Evolutionary conservation across 208 protist genomes (phyloP).

Genomic region (Leptomonas seymouri): DNA sequence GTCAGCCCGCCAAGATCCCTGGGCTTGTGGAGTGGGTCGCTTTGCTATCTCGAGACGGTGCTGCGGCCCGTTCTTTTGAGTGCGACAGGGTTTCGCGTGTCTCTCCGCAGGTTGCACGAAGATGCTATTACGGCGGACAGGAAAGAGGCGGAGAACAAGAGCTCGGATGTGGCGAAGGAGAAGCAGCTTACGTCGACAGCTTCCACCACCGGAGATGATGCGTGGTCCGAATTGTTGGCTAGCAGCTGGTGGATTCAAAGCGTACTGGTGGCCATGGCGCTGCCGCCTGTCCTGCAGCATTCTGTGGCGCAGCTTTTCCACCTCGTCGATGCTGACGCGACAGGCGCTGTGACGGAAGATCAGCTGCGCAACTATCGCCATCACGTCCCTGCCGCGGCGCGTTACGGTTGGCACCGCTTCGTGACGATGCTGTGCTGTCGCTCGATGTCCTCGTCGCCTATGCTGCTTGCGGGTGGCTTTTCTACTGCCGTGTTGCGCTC

Average conservation of each 20-base stretch:
- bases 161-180: background rate
- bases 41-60: slow-evolving; percentile 17
- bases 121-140: background rate
- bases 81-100: slow-evolving; percentile 26
- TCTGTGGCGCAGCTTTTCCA: slow-evolving; percentile 28
- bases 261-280: slow-evolving; percentile 22
- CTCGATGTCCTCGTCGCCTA: background rate
- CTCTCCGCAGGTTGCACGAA: slow-evolving; percentile 20
- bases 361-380: slow-evolving; percentile 32
- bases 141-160: background rate
- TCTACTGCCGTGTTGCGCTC: slow-evolving; percentile 21
- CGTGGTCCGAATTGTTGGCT: background rate
- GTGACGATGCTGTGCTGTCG: slow-evolving; percentile 29
- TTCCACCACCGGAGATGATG: background rate
- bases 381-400: slow-evolving; percentile 23
- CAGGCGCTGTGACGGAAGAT: slow-evolving; percentile 26
- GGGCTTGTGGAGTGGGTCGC: slow-evolving; percentile 31
- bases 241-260: background rate
- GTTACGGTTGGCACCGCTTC: slow-evolving; percentile 38
- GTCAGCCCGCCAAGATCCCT: slow-evolving; percentile 16
- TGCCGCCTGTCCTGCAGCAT: slow-evolving; percentile 33
- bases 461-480: slow-evolving; percentile 8
- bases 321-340: slow-evolving; percentile 8
- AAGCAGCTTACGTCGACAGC: background rate
- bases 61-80: slow-evolving; percentile 30